Evolutionary conservation across 2,329 filamentous ascomycete genomes (phyloP), one percentile per base, ranked within the genome.

Genomic region (Cladosporium sphaerospermum): DNA sequence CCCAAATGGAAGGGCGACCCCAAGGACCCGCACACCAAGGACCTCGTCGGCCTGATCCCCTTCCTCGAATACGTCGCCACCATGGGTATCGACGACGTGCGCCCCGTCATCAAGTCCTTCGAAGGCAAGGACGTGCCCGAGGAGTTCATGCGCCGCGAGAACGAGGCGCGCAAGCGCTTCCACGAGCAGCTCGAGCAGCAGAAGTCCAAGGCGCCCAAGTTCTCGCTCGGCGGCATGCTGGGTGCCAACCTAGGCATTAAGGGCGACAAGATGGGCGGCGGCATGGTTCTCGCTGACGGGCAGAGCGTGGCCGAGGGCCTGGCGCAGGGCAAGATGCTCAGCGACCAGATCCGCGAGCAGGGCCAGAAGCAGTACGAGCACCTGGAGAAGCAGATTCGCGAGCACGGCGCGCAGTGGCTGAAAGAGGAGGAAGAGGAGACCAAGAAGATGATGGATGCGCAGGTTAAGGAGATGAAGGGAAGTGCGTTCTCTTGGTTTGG

Each of bases 21-120:
- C 44, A 82, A 84, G 62, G 92, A 99, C 71, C 58, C 64, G 2
- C 64, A 67, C 54, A 61, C 61, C 45, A 89, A 84, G 67, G 88
- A 89, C 44, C 85, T 99, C 9, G 87, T 99, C 18, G 81, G 84
- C 3, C 76, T 96, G 45, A 95, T 99, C 55, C 93, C 93, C 10
- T 96, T 99, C 82, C 84, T 99, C 57, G 93, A 99, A 74, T 97
- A 96, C 72, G 83, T 99, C 59, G 89, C 90, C 60, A 93, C 90
- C 16, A 96, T 97, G 88, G 86, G 90, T 59, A 88, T 89, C 62
- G 78, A 84, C 49, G 93, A 99, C 64, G 88, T 95, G 11, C 88
- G 93, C 61, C 67, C 89, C 88, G 73, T 67, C 9, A 55, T 68
- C 33, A 64, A 67, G 45, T 68, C 66, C 4, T 71, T 71, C 59